Base-by-base conservation (phyloP, 305 asterid genomes). In the Ilex paraguariensis region DNA sequence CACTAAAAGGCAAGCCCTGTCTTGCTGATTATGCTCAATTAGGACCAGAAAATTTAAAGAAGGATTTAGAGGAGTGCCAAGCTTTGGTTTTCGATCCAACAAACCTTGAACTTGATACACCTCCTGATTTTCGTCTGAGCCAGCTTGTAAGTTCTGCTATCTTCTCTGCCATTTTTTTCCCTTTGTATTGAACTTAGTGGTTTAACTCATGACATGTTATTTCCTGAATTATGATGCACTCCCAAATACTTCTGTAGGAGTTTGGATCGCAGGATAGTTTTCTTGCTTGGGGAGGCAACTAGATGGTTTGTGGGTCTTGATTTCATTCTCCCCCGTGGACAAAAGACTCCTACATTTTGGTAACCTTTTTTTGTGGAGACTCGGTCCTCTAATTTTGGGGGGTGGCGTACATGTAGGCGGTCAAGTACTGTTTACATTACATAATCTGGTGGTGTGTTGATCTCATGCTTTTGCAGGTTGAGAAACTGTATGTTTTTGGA, bases 201-300 rank as follows among this genome's bases (percentile, higher is more conserved):
- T 21, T 1, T 21, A 21, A 21, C 28, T 21, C 2, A 1, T 21
- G 4, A 6, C 42, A 32, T 1, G 17, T 2, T n/a, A 11, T 39
- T 14, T 56, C 31, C 28, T 33, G 31, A 50, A 14, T 17, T 21
- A n/a, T 10, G 31, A 15, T 13, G 16, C 62, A 28, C 56, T 56
- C 11, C 53, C 45, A 16, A 57, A 59, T 28, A 3, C 48, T 57
- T 42, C 8, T 50, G 73, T 81, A 91, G 98, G 98, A 91, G 68
- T 91, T 91, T 58, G 92, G 70, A 59, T 91, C 98, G 16, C 84
- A 91, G 79, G 98, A 91, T 33, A 88, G 98, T 66, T 91, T 74
- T 73, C 48, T 86, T 31, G 87, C 96, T 7, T 91, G 95, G 95
- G 96, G 96, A 0, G 78, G 72, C 65, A 80, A 73, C 75, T 70